Percentiles rank a stretch among this genome's conserved stretches.
Evolutionary conservation across 192 early-diverging fungal genomes (phyloP).

Genomic region (Coemansia sp.): DNA sequence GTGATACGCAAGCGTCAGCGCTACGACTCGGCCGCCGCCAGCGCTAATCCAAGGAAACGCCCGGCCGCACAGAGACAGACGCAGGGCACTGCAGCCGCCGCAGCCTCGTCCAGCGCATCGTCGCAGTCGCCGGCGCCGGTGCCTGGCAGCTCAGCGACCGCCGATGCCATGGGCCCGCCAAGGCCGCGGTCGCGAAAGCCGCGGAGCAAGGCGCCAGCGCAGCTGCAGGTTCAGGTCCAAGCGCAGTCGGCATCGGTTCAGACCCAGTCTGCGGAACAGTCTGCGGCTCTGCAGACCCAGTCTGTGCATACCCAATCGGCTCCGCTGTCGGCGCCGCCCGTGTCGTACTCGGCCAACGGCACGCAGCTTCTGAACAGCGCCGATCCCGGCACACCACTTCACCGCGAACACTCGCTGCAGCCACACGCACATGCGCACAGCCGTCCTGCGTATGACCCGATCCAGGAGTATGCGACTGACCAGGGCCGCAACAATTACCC

Average conservation of each 20-base stretch:
- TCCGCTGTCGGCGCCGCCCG: slow-evolving; percentile 40
- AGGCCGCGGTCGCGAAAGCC: background rate
- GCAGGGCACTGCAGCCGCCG: background rate
- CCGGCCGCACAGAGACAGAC: slow-evolving; percentile 18
- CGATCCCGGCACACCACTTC: slow-evolving; percentile 10
- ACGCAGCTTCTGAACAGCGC: slow-evolving; percentile 48
- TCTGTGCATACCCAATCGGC: background rate
- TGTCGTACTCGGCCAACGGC: slow-evolving; percentile 52
- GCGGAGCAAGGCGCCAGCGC: background rate
- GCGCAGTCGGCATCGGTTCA: background rate
- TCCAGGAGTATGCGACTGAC: background rate
- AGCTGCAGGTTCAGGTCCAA: background rate
- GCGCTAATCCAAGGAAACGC: slow-evolving; percentile 28
- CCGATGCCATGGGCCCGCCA: slow-evolving; percentile 4
- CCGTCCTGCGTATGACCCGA: slow-evolving; percentile 1
- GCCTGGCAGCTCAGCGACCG: background rate
- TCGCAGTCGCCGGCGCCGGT: slow-evolving; percentile 13
- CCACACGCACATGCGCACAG: background rate
- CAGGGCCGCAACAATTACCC: background rate
- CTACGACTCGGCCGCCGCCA: slow-evolving; percentile 25
- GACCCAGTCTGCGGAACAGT: slow-evolving; percentile 5
- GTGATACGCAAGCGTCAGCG: slow-evolving; percentile 97
- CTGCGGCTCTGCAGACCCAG: background rate
- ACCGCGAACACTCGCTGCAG: slow-evolving; percentile 6
- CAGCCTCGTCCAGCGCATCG: slow-evolving; percentile 3